Evolutionary conservation across 352 stramenopile genomes (phyloP), one percentile per base, ranked within the genome.

Genomic region (Pythium folliculosum): DNA sequence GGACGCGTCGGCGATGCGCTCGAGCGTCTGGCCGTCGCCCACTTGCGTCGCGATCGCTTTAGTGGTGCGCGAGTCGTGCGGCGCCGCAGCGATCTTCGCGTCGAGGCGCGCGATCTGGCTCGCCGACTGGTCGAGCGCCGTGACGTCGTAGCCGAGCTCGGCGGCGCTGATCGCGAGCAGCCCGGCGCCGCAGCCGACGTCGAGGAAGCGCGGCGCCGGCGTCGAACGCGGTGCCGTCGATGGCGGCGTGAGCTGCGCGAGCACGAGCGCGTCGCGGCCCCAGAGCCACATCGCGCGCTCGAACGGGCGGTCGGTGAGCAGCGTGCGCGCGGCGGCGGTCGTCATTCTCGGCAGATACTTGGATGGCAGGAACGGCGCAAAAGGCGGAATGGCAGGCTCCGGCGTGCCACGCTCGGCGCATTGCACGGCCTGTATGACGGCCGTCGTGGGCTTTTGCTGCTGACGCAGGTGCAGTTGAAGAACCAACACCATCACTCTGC

Each of bases 101-200:
- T 44, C 12, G 53, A 73, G 48, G 1, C 54, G 53, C 25, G 30
- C 37, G 54, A 73, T 62, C 54, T 65, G 58, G 3, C 17, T n/a
- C 5, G 30, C 21, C 19, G 67, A 73, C 13, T 58, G 45, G 27
- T 73, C 67, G 60, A 57, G 54, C 8, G 67, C 67, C 3, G 50
- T 57, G 40, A 73, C 67, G 0, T 60, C 32, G 12, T 59, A 69
- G 35, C 67, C 67, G 47, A 65, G 45, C 14, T 45, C 25, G 1
- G 67, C 67, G 6, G 60, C 67, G 5, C 40, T 51, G 49, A 73
- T 16, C 32, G 67, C 53, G 12, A 73, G 54, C 44, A 48, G 35
- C 7, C 67, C 67, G 1, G 67, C 16, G 16, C 60, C 67, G 43
- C 67, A 73, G n/a, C 32, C 67, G 17, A 73, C 67, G 44, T 73